A percentile compares a stretch with the other conserved stretches of the same genome.
Conservation (phyloP, 352 stramenopile species). For the Aphanomyces euteiches region DNA sequence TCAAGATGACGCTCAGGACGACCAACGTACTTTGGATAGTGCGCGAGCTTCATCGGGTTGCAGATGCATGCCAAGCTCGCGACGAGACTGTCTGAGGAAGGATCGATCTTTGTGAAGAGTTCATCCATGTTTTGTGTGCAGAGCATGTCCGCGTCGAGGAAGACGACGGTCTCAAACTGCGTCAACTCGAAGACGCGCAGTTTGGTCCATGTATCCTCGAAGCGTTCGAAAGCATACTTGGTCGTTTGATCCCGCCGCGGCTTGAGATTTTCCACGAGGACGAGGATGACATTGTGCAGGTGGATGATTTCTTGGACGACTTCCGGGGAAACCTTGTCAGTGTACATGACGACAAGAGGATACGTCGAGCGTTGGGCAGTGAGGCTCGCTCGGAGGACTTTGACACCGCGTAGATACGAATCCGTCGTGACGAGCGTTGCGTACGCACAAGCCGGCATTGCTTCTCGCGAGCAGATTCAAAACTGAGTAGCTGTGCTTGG, state of each 20-base stretch:
- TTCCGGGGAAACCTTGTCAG: neutral
- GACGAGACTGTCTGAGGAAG: conserved; percentile 1
- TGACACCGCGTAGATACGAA: conserved; percentile 6
- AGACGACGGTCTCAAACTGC: conserved; percentile 88
- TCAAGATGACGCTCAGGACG: too few species aligned
- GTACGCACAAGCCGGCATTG: neutral
- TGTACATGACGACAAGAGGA: conserved; percentile 18
- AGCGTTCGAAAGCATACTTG: conserved; percentile 22
- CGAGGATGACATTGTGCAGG: neutral
- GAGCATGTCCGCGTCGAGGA: conserved; percentile 89
- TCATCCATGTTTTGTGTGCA: conserved; percentile 85
- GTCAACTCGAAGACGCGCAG: conserved; percentile 88
- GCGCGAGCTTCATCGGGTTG: conserved; percentile 11
- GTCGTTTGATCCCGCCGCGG: neutral
- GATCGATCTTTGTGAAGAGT: conserved; percentile 46
- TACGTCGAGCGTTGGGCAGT: neutral
- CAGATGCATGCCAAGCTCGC: conserved; percentile 27
- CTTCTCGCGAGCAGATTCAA: neutral
- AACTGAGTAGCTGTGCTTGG: neutral
- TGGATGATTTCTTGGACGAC: neutral
- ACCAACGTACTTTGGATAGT: conserved; percentile 17
- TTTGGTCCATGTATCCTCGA: conserved; percentile 40
- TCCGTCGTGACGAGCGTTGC: conserved; percentile 22
- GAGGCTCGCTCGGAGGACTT: conserved; percentile 16
- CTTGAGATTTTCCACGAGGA: neutral